phyloP scores from a whole-genome alignment of 2,329 filamentous ascomycete genomes.

The Fusarium palustre region DNA sequence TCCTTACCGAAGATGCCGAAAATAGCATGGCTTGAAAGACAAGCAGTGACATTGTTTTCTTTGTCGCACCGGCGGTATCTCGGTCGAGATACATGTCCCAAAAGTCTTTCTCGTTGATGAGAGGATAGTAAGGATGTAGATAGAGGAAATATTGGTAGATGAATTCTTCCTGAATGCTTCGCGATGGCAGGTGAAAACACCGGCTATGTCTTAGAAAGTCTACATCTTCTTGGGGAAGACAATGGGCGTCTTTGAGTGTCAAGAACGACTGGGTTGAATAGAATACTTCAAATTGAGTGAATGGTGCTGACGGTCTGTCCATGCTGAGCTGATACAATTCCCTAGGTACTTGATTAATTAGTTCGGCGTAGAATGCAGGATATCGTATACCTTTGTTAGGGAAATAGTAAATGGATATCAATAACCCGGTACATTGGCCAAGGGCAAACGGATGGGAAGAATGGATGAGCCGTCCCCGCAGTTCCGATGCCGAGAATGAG shows the following conservation, averaged over 20 bases:
- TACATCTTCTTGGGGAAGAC: conserved; percentile 6
- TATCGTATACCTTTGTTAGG: neutral
- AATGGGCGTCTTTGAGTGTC: neutral
- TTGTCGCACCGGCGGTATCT: neutral
- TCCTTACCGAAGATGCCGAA: conserved; percentile 28
- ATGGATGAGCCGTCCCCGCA: neutral
- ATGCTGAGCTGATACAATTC: neutral
- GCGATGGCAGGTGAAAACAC: conserved; percentile 14
- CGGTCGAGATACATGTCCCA: conserved; percentile 30
- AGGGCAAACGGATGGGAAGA: neutral
- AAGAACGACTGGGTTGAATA: conserved; percentile 8
- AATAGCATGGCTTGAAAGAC: conserved; percentile 32
- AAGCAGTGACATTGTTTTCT: conserved; percentile 18
- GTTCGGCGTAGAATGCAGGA: neutral
- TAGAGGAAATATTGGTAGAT: conserved; percentile 29
- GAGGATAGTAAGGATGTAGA: conserved; percentile 31
- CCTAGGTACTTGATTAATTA: neutral
- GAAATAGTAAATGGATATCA: neutral
- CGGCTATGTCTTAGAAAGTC: conserved; percentile 4
- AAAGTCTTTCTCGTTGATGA: conserved; percentile 29
- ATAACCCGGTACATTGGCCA: neutral
- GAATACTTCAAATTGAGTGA: neutral
- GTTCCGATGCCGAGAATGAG: neutral
- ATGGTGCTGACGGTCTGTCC: neutral
- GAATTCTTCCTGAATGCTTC: conserved; percentile 7